phyloP scores from a whole-genome alignment of 2,329 filamentous ascomycete species.

The Byssochlamys sp. region DNA sequence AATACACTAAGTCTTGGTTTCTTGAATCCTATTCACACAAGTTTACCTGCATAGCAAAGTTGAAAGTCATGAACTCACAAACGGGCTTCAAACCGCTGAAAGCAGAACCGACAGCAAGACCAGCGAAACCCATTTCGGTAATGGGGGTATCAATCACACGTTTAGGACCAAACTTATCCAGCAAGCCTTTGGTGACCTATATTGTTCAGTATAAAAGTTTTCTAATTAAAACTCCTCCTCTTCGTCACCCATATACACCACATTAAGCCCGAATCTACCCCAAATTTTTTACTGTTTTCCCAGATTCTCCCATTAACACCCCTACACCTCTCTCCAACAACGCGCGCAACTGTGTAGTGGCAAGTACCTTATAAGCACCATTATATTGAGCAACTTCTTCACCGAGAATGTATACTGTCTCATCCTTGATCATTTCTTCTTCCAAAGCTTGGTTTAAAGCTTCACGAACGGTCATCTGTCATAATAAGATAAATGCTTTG shows the following conservation, averaged over 20 bases:
- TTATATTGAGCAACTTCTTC: constrained; percentile 99
- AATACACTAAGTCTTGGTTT: too few relatives aligned
- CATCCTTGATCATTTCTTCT: constrained; percentile 94
- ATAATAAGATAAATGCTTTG: too few relatives aligned
- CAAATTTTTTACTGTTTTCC: too few relatives aligned
- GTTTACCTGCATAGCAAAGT: constrained; percentile 99
- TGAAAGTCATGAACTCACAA: constrained; percentile 99
- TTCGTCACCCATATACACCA: too few relatives aligned
- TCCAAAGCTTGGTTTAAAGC: constrained; percentile 95
- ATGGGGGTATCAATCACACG: constrained; percentile 97
- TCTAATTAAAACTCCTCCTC: too few relatives aligned
- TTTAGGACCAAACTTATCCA: constrained; percentile 95
- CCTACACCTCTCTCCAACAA: too few relatives aligned
- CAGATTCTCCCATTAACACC: too few relatives aligned
- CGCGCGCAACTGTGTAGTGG: too few relatives aligned
- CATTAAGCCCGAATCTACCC: too few relatives aligned
- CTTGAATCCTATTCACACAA: too few relatives aligned
- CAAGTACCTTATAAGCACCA: constrained; percentile 93
- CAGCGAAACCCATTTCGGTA: constrained; percentile 90
- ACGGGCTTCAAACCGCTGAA: constrained; percentile 85
- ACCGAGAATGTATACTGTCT: constrained; percentile 84
- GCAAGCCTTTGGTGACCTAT: too few relatives aligned
- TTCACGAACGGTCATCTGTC: constrained; percentile 94
- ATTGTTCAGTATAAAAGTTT: too few relatives aligned
- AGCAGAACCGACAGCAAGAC: constrained; percentile 87